Conservation (phyloP, 345 rosid genomes). For the Adansonia digitata region DNA sequence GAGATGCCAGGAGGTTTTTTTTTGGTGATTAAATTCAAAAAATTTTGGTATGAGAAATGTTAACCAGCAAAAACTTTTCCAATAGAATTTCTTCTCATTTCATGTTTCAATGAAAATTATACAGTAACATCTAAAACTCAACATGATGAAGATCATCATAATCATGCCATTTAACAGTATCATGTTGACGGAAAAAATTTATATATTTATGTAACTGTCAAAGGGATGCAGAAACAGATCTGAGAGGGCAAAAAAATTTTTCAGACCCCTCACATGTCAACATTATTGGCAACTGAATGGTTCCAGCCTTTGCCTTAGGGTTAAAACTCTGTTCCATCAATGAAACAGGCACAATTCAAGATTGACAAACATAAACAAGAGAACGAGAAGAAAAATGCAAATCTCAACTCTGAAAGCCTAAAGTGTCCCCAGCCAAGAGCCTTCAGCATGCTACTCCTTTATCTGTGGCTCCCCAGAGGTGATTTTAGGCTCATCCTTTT, state of each 20-base stretch:
- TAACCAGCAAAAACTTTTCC: neutral
- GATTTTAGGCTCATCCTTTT: constrained; percentile 43
- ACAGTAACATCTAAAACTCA: neutral
- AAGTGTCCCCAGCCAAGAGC: neutral
- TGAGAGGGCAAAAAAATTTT: constrained; percentile 10
- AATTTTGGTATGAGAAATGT: neutral
- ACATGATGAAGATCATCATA: neutral
- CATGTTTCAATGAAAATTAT: neutral
- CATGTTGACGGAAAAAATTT: neutral
- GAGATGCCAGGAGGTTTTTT: too few species aligned
- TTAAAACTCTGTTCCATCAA: constrained; percentile 24
- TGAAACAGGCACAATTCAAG: constrained; percentile 30
- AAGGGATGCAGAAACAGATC: constrained; percentile 3
- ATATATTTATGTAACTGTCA: neutral
- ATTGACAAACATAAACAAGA: constrained; percentile 14
- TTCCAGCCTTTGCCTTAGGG: constrained; percentile 26
- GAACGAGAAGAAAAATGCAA: constrained; percentile 9
- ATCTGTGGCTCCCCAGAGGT: constrained; percentile 41
- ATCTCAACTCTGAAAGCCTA: constrained; percentile 20
- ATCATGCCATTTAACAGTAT: neutral
- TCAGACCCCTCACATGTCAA: constrained; percentile 13
- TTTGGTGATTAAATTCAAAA: too few species aligned
- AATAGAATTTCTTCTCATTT: neutral
- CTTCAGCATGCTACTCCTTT: constrained; percentile 33
- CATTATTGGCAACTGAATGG: constrained; percentile 32